Percentiles rank a stretch among this genome's conserved stretches.
phyloP scores from a whole-genome alignment of 2,329 filamentous ascomycete genomes.

The Fusarium decemcellulare region DNA sequence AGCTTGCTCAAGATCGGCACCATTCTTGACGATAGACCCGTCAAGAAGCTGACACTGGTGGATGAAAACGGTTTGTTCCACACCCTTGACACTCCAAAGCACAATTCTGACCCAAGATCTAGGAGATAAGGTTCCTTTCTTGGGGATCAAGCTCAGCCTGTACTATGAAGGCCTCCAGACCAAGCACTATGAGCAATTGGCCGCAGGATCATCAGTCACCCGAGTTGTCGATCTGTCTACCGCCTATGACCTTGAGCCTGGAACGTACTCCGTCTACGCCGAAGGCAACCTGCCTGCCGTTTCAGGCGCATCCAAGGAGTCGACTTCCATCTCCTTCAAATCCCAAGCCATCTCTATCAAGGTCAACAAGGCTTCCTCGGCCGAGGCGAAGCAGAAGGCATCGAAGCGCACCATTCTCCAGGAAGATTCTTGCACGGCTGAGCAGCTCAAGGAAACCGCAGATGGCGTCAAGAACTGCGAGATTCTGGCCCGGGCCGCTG shows the following conservation, averaged over 20 bases:
- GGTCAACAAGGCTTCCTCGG: conserved; percentile 17
- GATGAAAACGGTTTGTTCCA: conserved; percentile 9
- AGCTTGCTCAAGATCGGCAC: conserved; percentile 29
- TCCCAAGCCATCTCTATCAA: conserved; percentile 19
- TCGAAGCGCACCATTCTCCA: conserved; percentile 21
- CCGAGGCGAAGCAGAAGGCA: conserved; percentile 2
- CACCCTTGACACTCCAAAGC: fast-evolving
- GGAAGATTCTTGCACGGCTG: conserved; percentile 7
- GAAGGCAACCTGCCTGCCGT: conserved; percentile 13
- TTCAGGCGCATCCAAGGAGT: background rate
- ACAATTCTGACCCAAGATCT: background rate
- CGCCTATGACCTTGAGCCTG: conserved; percentile 23
- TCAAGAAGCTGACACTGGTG: conserved; percentile 25
- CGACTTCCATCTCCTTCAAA: background rate
- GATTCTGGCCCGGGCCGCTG: conserved; percentile 32
- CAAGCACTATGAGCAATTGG: conserved; percentile 21
- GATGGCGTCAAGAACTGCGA: conserved; percentile 31
- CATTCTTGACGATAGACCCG: conserved; percentile 29
- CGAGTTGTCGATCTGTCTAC: conserved; percentile 19
- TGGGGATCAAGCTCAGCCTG: conserved; percentile 28
- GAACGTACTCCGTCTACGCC: conserved; percentile 26
- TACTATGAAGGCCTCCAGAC: conserved; percentile 28
- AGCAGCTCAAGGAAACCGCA: conserved; percentile 15
- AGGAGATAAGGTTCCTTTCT: conserved; percentile 22
- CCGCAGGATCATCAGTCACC: conserved; percentile 19